phyloP scores from a whole-genome alignment of 441 rosid species.

The Melianthus villosus region DNA sequence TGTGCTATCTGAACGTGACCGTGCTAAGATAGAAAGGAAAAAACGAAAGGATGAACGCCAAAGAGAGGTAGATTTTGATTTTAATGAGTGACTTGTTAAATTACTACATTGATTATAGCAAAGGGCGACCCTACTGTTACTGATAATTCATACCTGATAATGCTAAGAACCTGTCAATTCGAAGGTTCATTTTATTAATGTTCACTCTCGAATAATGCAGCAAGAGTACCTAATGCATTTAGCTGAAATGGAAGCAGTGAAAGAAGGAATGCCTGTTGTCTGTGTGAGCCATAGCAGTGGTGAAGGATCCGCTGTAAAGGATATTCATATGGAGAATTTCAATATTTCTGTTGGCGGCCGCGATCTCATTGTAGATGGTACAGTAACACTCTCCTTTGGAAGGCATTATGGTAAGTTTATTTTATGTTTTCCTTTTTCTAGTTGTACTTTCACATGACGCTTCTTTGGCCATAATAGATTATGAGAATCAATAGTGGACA shows the following conservation, averaged over 20 bases:
- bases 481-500: too few species aligned
- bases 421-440: conserved; percentile 4
- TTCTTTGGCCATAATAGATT: too few species aligned
- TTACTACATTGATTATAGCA: too few species aligned
- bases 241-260: conserved; percentile 88
- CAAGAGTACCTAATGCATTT: conserved; percentile 73
- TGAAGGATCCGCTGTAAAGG: conserved; percentile 62
- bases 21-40: conserved; percentile 60
- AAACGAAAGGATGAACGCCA: conserved; percentile 94
- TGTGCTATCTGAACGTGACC: conserved; percentile 67
- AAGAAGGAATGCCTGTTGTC: conserved; percentile 83
- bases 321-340: conserved; percentile 84
- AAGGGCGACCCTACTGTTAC: too few species aligned
- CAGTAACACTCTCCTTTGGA: conserved; percentile 74
- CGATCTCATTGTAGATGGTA: conserved; percentile 82
- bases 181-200: background rate
- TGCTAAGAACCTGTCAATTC: background rate
- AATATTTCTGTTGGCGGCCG: conserved; percentile 91
- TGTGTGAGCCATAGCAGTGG: conserved; percentile 58
- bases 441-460: too few species aligned
- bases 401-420: conserved; percentile 73
- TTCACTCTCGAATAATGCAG: conserved; percentile 22
- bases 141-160: too few species aligned
- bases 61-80: conserved; percentile 42
- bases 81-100: too few species aligned